These are phyloP conservation scores for Backusella parvicylindrica DNA, from an alignment of 192 early-diverging fungal species.

Conservation along the genomic window DNA sequence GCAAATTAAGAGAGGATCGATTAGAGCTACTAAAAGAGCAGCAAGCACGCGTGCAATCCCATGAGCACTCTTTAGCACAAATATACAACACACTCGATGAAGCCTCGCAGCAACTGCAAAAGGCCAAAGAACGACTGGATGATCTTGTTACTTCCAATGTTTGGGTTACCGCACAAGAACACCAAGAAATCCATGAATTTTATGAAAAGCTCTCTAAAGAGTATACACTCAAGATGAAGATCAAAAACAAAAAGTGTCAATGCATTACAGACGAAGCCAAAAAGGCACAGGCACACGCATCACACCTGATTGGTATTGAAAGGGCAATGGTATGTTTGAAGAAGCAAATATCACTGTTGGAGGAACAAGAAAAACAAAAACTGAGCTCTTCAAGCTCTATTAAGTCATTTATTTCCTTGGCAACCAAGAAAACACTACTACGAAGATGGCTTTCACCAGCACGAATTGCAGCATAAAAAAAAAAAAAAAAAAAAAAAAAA, in stretches of 20 bases:
- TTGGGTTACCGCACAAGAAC: background rate
- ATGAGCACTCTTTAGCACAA: background rate
- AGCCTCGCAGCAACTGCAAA: background rate
- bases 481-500: background rate
- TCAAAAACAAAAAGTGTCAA: background rate
- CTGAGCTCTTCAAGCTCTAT: background rate
- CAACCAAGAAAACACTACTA: background rate
- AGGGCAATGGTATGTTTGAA: background rate
- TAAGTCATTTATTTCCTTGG: background rate
- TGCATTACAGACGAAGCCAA: background rate
- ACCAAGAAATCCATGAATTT: background rate
- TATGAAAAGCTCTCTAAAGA: background rate
- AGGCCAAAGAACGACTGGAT: background rate
- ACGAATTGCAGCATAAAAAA: background rate
- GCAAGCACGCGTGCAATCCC: background rate
- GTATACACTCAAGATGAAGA: background rate
- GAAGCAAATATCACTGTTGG: background rate
- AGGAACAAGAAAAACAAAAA: background rate
- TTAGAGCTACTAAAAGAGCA: background rate
- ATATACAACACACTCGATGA: background rate
- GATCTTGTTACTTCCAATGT: background rate
- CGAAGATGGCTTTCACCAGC: background rate
- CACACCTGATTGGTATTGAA: background rate
- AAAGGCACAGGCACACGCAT: background rate
- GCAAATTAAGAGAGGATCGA: conserved; percentile 6